A percentile compares a stretch with the other conserved stretches of the same genome.
Evolutionary conservation across 192 early-diverging fungal genomes (phyloP).

Genomic region (Coemansia sp.): DNA sequence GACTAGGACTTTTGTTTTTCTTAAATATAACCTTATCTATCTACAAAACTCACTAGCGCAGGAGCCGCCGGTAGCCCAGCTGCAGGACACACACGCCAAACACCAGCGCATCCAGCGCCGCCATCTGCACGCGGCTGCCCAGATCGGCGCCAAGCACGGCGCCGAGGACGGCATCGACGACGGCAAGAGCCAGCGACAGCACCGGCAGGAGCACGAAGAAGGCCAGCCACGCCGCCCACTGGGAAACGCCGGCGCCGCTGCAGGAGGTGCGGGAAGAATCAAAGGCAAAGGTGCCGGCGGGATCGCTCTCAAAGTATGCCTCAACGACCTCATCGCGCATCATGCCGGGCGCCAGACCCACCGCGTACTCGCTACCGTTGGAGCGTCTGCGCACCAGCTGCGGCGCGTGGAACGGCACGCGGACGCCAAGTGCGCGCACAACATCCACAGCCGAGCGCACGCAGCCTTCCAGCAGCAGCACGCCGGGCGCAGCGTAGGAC

Average conservation of each 20-base stretch:
- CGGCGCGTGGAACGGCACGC: conserved; percentile 26
- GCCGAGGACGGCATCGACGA: neutral
- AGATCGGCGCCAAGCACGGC: conserved; percentile 17
- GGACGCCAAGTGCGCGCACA: conserved; percentile 41
- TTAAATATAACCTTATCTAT: no score
- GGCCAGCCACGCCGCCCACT: conserved; percentile 22
- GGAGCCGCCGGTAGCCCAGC: conserved; percentile 1
- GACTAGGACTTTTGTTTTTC: no score
- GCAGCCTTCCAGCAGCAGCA: conserved; percentile 64
- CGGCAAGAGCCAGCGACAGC: conserved; percentile 5
- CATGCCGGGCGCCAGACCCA: conserved; percentile 36
- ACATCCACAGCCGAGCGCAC: conserved; percentile 60
- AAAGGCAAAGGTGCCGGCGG: conserved; percentile 27
- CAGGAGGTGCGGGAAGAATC: neutral
- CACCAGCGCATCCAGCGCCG: conserved; percentile 18
- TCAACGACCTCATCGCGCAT: conserved; percentile 34
- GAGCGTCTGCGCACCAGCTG: conserved; percentile 8
- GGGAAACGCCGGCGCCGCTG: neutral
- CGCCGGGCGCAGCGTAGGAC: conserved; percentile 61
- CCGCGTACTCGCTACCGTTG: conserved; percentile 17
- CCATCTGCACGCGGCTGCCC: conserved; percentile 23
- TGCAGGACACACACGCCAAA: conserved; percentile 18
- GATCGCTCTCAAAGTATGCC: conserved; percentile 41
- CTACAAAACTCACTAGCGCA: neutral
- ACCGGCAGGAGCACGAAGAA: conserved; percentile 24